Evolutionary conservation across 805 yeast species (phyloP).

Genomic region (Kodamaea laetipori): DNA sequence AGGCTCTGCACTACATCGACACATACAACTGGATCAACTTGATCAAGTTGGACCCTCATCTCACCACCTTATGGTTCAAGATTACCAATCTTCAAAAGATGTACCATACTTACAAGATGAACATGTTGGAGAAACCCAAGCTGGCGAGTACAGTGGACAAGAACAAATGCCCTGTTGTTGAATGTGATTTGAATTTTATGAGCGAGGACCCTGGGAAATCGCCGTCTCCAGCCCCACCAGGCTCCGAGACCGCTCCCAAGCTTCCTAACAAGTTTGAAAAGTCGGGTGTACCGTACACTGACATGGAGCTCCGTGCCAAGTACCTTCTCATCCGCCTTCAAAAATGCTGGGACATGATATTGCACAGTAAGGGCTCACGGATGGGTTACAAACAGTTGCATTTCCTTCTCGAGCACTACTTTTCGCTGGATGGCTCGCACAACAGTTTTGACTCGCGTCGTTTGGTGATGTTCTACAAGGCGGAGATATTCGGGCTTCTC

Average conservation of each 20-base stretch:
- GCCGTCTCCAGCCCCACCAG: slow-evolving; percentile 9
- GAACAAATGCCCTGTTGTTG: slow-evolving; percentile 41
- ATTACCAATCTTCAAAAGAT: slow-evolving; percentile 43
- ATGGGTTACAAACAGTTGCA: slow-evolving; percentile 26
- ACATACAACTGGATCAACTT: slow-evolving; percentile 43
- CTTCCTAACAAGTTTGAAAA: not conserved
- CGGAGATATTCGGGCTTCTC: slow-evolving; percentile 25
- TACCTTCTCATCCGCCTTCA: slow-evolving; percentile 23
- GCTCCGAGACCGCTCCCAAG: not conserved
- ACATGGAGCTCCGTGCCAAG: slow-evolving; percentile 9
- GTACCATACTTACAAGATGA: slow-evolving; percentile 40
- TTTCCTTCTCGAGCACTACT: slow-evolving; percentile 36
- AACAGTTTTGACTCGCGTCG: slow-evolving; percentile 25
- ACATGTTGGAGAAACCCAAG: slow-evolving; percentile 15
- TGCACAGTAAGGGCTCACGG: slow-evolving; percentile 21
- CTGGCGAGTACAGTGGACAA: not conserved
- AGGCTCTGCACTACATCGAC: slow-evolving; percentile 19
- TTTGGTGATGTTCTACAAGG: slow-evolving; percentile 27
- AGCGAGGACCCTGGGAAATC: slow-evolving; percentile 23
- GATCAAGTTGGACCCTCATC: slow-evolving; percentile 41
- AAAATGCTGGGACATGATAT: slow-evolving; percentile 29
- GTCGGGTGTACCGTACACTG: not conserved
- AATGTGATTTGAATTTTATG: slow-evolving; percentile 42
- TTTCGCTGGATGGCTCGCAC: slow-evolving; percentile 21
- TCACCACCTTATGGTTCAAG: slow-evolving; percentile 42